Base-by-base conservation (phyloP, 1,284 basidiomycete genomes). In the Trametes sp. region DNA sequence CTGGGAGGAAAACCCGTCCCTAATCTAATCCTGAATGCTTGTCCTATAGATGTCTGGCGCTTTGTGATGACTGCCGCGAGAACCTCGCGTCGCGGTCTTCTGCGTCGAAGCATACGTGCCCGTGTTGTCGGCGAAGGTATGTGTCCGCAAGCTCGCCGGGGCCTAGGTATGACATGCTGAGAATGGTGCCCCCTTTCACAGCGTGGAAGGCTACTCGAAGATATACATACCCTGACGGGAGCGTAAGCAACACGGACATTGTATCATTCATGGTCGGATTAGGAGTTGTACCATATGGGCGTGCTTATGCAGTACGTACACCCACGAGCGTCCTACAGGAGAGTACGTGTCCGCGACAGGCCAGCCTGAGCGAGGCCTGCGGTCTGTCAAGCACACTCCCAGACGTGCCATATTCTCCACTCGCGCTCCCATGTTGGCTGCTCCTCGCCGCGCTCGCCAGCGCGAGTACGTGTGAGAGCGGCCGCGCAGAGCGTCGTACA, bases 11-110 rank as follows among this genome's bases (percentile, higher is more conserved):
- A 1, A 1, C 1, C 4, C n/a, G 13, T 10, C 1, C n/a, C 26
- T 31, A 14, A 26, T 24, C 26, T 31, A 14, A 26, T 19, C 3
- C 53, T 45, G 41, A 24, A 46, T 42, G 42, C 2, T 21, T 19
- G 29, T 51, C 54, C 48, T 23, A 44, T 66, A 90, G 88, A 62
- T 92, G 90, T 70, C 79, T 92, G 28, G 84, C 89, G 1, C 80
- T 92, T 71, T 92, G 90, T 67, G 88, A 92, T 68, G 84, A 84
- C 64, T 92, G 90, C 71, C 81, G 90, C 58, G 85, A 87, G 71
- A 87, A 87, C 64, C 75, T 92, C 50, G 88, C 89, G 6, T 84
- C 87, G 0, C 82, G 87, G 23, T 81, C 84, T 36, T 77, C 85
- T 0, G 83, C 87, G 19, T 84, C 85, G 10, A 90, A 88, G 69